Evolutionary conservation across 495 filamentous ascomycete species (phyloP), one percentile per base, ranked within the genome.

Genomic region (Patellaria atrata): DNA sequence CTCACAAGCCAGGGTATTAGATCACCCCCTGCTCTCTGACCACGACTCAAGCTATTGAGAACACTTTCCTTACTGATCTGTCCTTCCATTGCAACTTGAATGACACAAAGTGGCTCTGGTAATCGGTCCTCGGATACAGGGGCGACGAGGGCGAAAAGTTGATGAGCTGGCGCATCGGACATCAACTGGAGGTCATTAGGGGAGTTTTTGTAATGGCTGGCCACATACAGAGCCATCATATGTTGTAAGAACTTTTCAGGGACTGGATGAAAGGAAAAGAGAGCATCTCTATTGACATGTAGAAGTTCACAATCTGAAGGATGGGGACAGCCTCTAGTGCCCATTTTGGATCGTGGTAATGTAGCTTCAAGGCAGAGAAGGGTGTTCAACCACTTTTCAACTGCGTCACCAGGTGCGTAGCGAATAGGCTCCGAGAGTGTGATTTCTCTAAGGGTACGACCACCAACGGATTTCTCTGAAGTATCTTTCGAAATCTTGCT

Each of bases 201-300:
- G 1, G 85, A 84, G 57, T 99, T 99, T 58, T 96, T 96, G 63
- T 99, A 94, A 53, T 94, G 86, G 51, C 80, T 87, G 12, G 91
- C 85, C n/a, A 96, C 89, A 48, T 94, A 96, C 1, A 99, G 71
- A 7, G 85, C 82, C 58, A 99, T 85, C 84, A 96, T 94, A 42
- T 93, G 82, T 52, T 96, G 91, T 29, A 99, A 64, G 59, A 99
- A 82, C 54, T 84, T 89, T 50, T 99, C 91, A 5, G 87, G 92
- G 6, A 96, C 83, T 8, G 85, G 83, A 45, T 99, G 87, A 62
- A 93, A 96, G 5, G 86, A 94, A 62, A 96, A 99, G 5, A 99
- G 70, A 8, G 87, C 96, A 56, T 99, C 91, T 13, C 91, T 77
- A 58, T 94, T 96, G 48, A 99, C 84, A 38, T 82, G 75, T 30